These are phyloP conservation scores for Nannochloropsis salina DNA, from an alignment of 108 stramenopile species.

Conservation along the genomic window DNA sequence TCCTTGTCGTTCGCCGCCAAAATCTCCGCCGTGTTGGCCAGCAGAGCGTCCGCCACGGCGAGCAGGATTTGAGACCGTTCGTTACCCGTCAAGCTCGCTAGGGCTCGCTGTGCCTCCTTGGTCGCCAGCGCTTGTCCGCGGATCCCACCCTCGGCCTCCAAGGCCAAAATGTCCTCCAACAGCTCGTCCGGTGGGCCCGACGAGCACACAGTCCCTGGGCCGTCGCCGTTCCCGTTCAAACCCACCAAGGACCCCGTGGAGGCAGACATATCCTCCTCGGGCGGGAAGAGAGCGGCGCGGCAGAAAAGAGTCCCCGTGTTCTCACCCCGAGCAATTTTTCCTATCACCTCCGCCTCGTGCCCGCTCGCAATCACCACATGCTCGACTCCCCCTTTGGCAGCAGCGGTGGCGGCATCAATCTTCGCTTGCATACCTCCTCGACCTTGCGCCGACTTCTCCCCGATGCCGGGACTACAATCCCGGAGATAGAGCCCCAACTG, in stretches of 20 bases:
- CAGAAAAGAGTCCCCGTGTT: conserved; percentile 29
- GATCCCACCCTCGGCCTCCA: conserved; percentile 28
- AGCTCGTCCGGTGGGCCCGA: not conserved
- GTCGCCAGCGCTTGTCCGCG: conserved; percentile 64
- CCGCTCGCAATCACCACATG: conserved; percentile 79
- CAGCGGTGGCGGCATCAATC: conserved; percentile 73
- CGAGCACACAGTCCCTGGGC: not conserved
- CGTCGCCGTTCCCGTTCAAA: not conserved
- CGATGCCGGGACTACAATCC: conserved; percentile 52
- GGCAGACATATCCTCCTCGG: not conserved
- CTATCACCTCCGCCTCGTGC: conserved; percentile 13
- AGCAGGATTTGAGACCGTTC: conserved; percentile 70
- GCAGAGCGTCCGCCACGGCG: conserved; percentile 69
- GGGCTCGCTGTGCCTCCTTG: conserved; percentile 44
- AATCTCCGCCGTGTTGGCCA: conserved; percentile 61
- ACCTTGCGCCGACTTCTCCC: conserved; percentile 76
- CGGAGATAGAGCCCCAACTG: conserved; percentile 57
- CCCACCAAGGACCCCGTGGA: not conserved
- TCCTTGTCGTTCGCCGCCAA: conserved; percentile 76
- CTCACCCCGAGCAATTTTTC: conserved; percentile 22
- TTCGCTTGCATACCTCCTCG: conserved; percentile 60
- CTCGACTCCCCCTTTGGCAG: conserved; percentile 69
- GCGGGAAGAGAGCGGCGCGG: not conserved
- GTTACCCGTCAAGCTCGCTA: conserved; percentile 28
- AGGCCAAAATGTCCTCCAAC: not conserved